Evolutionary conservation across 768 basidiomycete species (phyloP).

Genomic region (Sarcomyxa edulis): DNA sequence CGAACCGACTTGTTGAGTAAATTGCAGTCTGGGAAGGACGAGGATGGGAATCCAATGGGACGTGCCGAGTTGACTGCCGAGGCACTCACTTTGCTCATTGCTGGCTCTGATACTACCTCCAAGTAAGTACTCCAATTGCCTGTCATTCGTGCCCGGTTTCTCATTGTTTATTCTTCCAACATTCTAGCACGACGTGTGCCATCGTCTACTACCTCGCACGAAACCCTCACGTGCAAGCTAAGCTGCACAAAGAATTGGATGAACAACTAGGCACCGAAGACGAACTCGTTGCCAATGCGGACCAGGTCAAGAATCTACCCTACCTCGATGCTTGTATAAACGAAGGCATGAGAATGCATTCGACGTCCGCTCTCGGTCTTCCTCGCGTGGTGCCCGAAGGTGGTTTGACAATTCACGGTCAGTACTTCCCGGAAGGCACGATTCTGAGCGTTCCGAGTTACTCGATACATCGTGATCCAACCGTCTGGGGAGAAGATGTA

Average conservation of each 20-base stretch:
- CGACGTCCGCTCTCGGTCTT: constrained; percentile 79
- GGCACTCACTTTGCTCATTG: constrained; percentile 79
- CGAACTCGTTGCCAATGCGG: constrained; percentile 55
- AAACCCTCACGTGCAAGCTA: constrained; percentile 58
- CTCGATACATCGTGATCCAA: constrained; percentile 70
- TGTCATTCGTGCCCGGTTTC: background rate
- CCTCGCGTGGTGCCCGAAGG: constrained; percentile 74
- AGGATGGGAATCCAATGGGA: constrained; percentile 76
- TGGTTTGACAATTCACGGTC: constrained; percentile 56
- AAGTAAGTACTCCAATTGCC: constrained; percentile 51
- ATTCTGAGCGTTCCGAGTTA: constrained; percentile 79
- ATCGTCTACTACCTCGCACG: constrained; percentile 80
- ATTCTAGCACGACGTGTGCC: constrained; percentile 75
- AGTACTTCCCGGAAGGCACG: constrained; percentile 67
- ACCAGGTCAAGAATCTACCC: constrained; percentile 66
- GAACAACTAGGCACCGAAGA: constrained; percentile 52
- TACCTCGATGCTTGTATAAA: constrained; percentile 87
- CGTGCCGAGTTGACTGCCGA: constrained; percentile 85
- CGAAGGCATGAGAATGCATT: constrained; percentile 81
- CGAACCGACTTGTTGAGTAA: constrained; percentile 79
- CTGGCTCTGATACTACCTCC: constrained; percentile 89
- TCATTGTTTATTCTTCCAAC: background rate
- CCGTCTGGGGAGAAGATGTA: constrained; percentile 75
- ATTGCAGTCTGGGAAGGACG: constrained; percentile 73
- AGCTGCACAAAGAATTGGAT: constrained; percentile 74